These are phyloP conservation scores for Yamadazyma insecticola DNA, from an alignment of 805 yeast genomes.

Conservation along the genomic window DNA sequence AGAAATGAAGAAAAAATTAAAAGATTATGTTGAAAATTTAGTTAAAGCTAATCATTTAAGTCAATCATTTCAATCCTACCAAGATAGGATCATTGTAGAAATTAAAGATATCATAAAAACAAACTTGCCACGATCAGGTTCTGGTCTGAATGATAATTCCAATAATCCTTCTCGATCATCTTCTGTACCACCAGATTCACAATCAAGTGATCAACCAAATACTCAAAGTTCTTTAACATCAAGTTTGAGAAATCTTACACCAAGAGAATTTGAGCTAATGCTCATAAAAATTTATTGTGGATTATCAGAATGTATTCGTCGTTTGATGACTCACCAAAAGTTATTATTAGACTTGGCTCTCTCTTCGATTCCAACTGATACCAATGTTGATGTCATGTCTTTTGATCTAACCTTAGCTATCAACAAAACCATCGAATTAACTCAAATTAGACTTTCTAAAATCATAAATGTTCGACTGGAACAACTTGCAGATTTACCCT, in stretches of 20 bases:
- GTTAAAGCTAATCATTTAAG: constrained; percentile 57
- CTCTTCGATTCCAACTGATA: constrained; percentile 22
- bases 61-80: constrained; percentile 59
- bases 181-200: constrained; percentile 21
- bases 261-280: constrained; percentile 73
- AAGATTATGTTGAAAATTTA: constrained; percentile 49
- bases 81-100: constrained; percentile 64
- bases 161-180: constrained; percentile 25
- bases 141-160: constrained; percentile 17
- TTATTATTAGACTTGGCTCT: constrained; percentile 65
- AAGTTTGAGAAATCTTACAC: constrained; percentile 62
- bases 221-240: constrained; percentile 18
- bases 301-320: constrained; percentile 66
- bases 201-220: constrained; percentile 9
- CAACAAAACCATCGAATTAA: constrained; percentile 59
- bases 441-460: constrained; percentile 75
- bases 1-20: constrained; percentile 39
- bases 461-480: constrained; percentile 74
- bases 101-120: constrained; percentile 66
- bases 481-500: constrained; percentile 53
- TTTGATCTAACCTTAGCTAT: constrained; percentile 66
- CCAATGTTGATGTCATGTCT: constrained; percentile 44
- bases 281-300: constrained; percentile 54
- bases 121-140: constrained; percentile 47
- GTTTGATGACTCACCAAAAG: constrained; percentile 77